A percentile compares a stretch with the other conserved stretches of the same genome.
These are phyloP conservation scores for Pythium phragmitis DNA, from an alignment of 352 stramenopile species.

Conservation along the genomic window DNA sequence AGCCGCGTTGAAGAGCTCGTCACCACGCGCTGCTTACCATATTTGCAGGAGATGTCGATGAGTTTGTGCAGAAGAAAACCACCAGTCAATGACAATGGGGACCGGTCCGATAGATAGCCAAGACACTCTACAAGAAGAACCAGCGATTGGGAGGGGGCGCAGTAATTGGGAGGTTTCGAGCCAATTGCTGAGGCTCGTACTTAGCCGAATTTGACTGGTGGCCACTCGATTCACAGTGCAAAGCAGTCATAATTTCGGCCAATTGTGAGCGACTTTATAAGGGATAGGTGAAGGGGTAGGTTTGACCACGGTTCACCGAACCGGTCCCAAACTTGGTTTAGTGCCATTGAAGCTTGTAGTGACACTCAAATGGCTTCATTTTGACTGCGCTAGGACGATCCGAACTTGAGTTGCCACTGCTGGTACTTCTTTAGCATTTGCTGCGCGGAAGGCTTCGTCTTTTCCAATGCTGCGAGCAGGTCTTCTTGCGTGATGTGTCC, in stretches of 20 bases:
- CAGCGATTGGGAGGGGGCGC: conserved; percentile 10
- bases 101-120: conserved; percentile 26
- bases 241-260: conserved; percentile 19
- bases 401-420: conserved; percentile 80
- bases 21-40: conserved; percentile 39
- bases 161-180: conserved; percentile 25
- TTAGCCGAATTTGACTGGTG: conserved; percentile 25
- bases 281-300: conserved; percentile 21
- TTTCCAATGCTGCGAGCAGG: conserved; percentile 54
- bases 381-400: conserved; percentile 44
- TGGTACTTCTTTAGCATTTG: conserved; percentile 78
- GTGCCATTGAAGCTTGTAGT: conserved; percentile 6
- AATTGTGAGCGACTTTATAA: conserved; percentile 5
- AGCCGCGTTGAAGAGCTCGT: not conserved
- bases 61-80: conserved; percentile 75
- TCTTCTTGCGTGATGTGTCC: conserved; percentile 59
- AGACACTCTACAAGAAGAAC: conserved; percentile 10
- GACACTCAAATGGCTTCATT: conserved; percentile 14
- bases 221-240: conserved; percentile 27
- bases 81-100: conserved; percentile 41
- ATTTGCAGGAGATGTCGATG: conserved; percentile 83
- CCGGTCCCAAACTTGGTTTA: conserved; percentile 13
- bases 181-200: conserved; percentile 22
- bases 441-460: conserved; percentile 78
- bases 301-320: conserved; percentile 19